Evolutionary conservation across 176 grass and related monocot species (phyloP).

Genomic region (Musa acuminata): DNA sequence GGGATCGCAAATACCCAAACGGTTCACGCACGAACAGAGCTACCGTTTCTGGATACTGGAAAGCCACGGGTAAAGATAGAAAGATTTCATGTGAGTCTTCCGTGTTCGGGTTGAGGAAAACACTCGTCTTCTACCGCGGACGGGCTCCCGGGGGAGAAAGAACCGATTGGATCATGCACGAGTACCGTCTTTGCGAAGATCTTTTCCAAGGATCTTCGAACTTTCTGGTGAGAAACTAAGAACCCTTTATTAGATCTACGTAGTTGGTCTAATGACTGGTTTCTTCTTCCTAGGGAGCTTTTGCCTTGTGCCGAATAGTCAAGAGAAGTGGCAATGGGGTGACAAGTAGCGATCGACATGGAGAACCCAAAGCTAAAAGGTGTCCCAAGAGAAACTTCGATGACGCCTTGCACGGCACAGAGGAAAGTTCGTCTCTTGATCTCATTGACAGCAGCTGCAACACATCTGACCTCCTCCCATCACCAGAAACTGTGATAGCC

Average conservation of each 20-base stretch:
- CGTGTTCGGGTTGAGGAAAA: constrained; percentile 66
- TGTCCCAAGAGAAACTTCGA: constrained; percentile 14
- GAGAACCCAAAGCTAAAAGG: constrained; percentile 27
- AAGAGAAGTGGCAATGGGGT: constrained; percentile 53
- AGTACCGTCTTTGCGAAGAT: constrained; percentile 92
- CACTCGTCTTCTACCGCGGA: constrained; percentile 88
- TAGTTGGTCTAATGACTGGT: not conserved
- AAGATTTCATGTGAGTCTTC: constrained; percentile 64
- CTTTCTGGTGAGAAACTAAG: constrained; percentile 42
- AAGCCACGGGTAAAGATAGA: constrained; percentile 87
- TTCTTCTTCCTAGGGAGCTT: constrained; percentile 39
- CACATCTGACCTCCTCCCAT: not conserved
- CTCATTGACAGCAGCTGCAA: not conserved
- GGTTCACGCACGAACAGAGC: constrained; percentile 87
- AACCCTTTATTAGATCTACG: too few relatives aligned
- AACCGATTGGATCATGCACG: constrained; percentile 97
- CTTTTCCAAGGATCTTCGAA: constrained; percentile 50
- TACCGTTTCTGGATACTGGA: constrained; percentile 74
- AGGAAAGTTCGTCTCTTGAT: constrained; percentile 2
- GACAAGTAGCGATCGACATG: constrained; percentile 1
- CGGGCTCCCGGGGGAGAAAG: constrained; percentile 82
- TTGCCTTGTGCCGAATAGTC: constrained; percentile 71
- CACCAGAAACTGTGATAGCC: not conserved
- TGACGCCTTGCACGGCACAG: constrained; percentile 19
- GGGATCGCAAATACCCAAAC: constrained; percentile 89